These are phyloP conservation scores for Torrubiellomyces zombiae DNA, from an alignment of 2,329 filamentous ascomycete species.

Conservation along the genomic window DNA sequence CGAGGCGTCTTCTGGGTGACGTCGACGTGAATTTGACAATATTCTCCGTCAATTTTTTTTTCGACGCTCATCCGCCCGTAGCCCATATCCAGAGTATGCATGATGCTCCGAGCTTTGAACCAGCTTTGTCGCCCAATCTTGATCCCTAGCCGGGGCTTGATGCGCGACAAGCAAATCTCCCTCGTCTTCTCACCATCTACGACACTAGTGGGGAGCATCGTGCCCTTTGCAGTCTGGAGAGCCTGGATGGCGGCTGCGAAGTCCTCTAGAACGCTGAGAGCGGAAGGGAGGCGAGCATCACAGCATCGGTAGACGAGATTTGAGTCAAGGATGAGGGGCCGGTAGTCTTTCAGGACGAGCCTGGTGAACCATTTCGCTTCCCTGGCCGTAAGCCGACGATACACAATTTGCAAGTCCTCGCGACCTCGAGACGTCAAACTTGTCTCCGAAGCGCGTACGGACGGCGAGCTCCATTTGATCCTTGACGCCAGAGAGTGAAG, in stretches of 20 bases:
- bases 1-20: constrained; percentile 32
- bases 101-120: constrained; percentile 52
- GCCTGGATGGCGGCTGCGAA: constrained; percentile 43
- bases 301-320: constrained; percentile 38
- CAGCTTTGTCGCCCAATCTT: constrained; percentile 50
- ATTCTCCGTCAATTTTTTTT: constrained; percentile 76
- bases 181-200: too few species aligned
- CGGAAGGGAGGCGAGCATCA: constrained; percentile 52
- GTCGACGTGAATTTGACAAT: constrained; percentile 76
- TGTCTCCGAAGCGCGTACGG: constrained; percentile 27
- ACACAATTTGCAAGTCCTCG: constrained; percentile 36
- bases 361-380: constrained; percentile 83
- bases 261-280: constrained; percentile 54
- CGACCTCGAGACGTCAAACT: constrained; percentile 14
- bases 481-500: constrained; percentile 51
- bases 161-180: constrained; percentile 9
- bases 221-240: constrained; percentile 21
- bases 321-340: constrained; percentile 47
- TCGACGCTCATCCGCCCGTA: constrained; percentile 53
- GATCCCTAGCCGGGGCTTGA: constrained; percentile 39
- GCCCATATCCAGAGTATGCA: constrained; percentile 54
- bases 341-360: constrained; percentile 59
- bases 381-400: constrained; percentile 40
- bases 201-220: constrained; percentile 4
- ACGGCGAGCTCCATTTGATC: constrained; percentile 53